A percentile compares a stretch with the other conserved stretches of the same genome.
phyloP scores from a whole-genome alignment of 148 eudicot genomes.

The Fallopia convolvulus region DNA sequence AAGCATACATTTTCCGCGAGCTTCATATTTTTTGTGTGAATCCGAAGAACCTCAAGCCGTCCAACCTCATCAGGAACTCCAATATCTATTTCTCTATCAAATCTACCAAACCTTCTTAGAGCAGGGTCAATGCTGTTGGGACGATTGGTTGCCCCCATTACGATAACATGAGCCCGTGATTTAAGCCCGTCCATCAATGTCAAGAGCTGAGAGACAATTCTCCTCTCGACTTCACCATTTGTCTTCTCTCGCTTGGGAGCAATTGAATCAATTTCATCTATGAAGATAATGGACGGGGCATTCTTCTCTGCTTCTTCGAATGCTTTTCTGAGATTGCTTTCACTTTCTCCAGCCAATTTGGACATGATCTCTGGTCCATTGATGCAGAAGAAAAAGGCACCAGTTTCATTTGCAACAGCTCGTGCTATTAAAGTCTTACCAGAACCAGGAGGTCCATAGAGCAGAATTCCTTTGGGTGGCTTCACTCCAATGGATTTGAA shows the following conservation, averaged over 20 bases:
- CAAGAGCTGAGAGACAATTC: slow-evolving; percentile 86
- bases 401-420: slow-evolving; percentile 92
- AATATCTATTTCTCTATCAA: slow-evolving; percentile 86
- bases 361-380: slow-evolving; percentile 96
- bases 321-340: slow-evolving; percentile 91
- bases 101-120: slow-evolving; percentile 78
- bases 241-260: slow-evolving; percentile 94
- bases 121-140: slow-evolving; percentile 95
- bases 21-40: slow-evolving; percentile 92
- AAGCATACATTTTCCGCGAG: slow-evolving; percentile 67
- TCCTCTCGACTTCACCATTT: slow-evolving; percentile 89
- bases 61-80: slow-evolving; percentile 95
- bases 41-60: slow-evolving; percentile 80
- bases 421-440: slow-evolving; percentile 87
- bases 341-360: slow-evolving; percentile 89
- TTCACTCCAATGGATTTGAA: slow-evolving; percentile 88
- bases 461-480: slow-evolving; percentile 84
- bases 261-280: slow-evolving; percentile 88
- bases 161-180: slow-evolving; percentile 82
- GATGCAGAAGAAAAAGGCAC: slow-evolving; percentile 86
- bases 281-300: slow-evolving; percentile 83
- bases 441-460: slow-evolving; percentile 90
- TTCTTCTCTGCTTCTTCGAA: slow-evolving; percentile 94
- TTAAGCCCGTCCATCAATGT: slow-evolving; percentile 94
- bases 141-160: slow-evolving; percentile 87